Conservation (phyloP, 305 asterid species). For the Salvia sclarea region DNA sequence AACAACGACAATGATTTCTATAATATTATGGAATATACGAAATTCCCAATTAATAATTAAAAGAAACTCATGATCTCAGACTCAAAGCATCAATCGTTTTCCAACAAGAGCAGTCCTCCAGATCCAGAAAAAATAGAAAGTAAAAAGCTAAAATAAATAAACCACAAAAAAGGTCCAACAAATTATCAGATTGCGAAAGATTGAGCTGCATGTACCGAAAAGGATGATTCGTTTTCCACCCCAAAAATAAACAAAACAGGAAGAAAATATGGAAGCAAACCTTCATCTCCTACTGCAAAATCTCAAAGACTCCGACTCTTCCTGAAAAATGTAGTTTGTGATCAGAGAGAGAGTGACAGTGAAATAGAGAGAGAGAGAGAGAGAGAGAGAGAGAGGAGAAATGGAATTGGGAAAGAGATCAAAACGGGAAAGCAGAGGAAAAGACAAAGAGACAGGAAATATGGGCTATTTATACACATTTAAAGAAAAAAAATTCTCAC, state of each 20-base stretch:
- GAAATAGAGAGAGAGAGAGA: slow-evolving; percentile 12
- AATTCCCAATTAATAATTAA: slow-evolving; percentile 9
- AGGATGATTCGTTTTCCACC: neutral
- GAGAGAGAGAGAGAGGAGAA: neutral
- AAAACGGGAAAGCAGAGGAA: slow-evolving; percentile 24
- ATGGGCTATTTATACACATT: slow-evolving; percentile 14
- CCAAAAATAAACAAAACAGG: neutral
- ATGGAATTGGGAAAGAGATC: neutral
- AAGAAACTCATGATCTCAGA: slow-evolving; percentile 23
- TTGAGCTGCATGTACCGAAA: slow-evolving; percentile 24
- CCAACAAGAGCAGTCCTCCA: slow-evolving; percentile 3
- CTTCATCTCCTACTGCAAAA: slow-evolving; percentile 40
- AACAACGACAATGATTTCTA: neutral
- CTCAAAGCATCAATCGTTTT: slow-evolving; percentile 22
- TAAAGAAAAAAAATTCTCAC: slow-evolving; percentile 25
- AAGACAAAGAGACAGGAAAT: slow-evolving; percentile 27
- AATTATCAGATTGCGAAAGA: slow-evolving; percentile 18
- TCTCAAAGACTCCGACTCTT: neutral
- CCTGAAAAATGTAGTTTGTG: slow-evolving; percentile 33
- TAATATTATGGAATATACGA: neutral
- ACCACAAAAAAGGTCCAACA: neutral
- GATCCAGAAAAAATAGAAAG: slow-evolving; percentile 5
- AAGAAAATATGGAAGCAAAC: slow-evolving; percentile 28
- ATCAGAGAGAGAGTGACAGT: slow-evolving; percentile 20
- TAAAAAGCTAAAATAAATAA: neutral